phyloP scores from a whole-genome alignment of 345 rosid genomes.

The Fremontodendron californicum region DNA sequence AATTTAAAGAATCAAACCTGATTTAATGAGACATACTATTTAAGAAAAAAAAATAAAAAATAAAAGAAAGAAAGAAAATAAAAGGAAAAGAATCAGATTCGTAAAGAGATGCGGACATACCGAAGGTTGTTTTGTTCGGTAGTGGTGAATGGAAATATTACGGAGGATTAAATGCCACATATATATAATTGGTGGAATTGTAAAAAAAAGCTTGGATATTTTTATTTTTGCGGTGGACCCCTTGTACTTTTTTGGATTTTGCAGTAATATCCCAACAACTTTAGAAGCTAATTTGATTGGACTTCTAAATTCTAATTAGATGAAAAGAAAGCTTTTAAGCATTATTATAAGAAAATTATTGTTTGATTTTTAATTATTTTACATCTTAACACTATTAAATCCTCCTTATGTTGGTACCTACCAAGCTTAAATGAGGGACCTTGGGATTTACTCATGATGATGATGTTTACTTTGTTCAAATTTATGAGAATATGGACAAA shows the following conservation, averaged over 20 bases:
- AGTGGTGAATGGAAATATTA: too few relatives aligned
- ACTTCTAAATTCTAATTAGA: not conserved
- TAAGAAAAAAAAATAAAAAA: not conserved
- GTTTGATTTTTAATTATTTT: not conserved
- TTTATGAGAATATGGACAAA: too few relatives aligned
- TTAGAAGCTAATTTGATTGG: not conserved
- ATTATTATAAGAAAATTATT: too few relatives aligned
- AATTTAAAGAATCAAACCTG: too few relatives aligned
- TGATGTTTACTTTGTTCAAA: too few relatives aligned
- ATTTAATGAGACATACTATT: not conserved
- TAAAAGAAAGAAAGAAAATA: too few relatives aligned
- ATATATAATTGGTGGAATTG: too few relatives aligned
- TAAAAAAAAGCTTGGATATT: too few relatives aligned
- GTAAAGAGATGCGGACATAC: conserved; percentile 38
- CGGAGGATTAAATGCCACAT: too few relatives aligned
- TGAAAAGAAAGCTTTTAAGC: not conserved
- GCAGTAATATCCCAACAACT: not conserved
- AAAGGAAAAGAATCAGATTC: not conserved
- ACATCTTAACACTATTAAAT: not conserved
- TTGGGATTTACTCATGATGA: too few relatives aligned
- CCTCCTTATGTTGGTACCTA: not conserved
- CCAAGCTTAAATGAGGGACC: not conserved
- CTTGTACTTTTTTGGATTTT: not conserved
- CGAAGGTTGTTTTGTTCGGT: not conserved
- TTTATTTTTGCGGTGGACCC: conserved; percentile 4